Evolutionary conservation across 2,329 filamentous ascomycete genomes (phyloP).

Genomic region (Cladophialophora yegresii): DNA sequence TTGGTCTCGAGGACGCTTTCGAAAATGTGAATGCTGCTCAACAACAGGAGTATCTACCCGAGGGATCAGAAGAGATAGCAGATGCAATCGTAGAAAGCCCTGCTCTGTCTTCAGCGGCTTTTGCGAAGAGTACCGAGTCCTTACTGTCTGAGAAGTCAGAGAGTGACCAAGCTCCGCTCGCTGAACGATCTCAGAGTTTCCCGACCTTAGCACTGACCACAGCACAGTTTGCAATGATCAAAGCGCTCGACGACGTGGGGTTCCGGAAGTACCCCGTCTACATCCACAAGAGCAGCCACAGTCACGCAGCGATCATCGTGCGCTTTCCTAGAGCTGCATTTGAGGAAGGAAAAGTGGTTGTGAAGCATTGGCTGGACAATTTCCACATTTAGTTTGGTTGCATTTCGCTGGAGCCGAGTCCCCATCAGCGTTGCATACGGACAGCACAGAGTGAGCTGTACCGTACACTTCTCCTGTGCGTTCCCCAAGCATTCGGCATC

Average conservation of each 20-base stretch:
- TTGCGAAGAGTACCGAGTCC: conserved; percentile 23
- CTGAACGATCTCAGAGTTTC: conserved; percentile 47
- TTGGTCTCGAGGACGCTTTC: conserved; percentile 74
- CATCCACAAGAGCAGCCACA: conserved; percentile 68
- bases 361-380: conserved; percentile 76
- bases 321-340: conserved; percentile 68
- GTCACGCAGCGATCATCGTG: conserved; percentile 87
- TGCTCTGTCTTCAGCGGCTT: conserved; percentile 12
- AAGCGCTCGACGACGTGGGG: conserved; percentile 66
- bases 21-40: conserved; percentile 71
- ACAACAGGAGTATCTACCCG: conserved; percentile 68
- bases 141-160: conserved; percentile 39
- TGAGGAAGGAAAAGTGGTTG: conserved; percentile 73
- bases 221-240: conserved; percentile 82
- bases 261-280: conserved; percentile 60
- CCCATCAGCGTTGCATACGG: background rate
- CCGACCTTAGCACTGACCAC: conserved; percentile 76
- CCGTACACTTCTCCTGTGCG: background rate
- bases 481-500: background rate
- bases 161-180: conserved; percentile 26
- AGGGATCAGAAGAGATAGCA: conserved; percentile 55
- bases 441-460: background rate
- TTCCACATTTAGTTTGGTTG: conserved; percentile 62
- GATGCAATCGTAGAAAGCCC: conserved; percentile 18
- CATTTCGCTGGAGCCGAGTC: background rate